These are phyloP conservation scores for Akanthomyces lecanii DNA, from an alignment of 2,329 filamentous ascomycete genomes.

Conservation along the genomic window DNA sequence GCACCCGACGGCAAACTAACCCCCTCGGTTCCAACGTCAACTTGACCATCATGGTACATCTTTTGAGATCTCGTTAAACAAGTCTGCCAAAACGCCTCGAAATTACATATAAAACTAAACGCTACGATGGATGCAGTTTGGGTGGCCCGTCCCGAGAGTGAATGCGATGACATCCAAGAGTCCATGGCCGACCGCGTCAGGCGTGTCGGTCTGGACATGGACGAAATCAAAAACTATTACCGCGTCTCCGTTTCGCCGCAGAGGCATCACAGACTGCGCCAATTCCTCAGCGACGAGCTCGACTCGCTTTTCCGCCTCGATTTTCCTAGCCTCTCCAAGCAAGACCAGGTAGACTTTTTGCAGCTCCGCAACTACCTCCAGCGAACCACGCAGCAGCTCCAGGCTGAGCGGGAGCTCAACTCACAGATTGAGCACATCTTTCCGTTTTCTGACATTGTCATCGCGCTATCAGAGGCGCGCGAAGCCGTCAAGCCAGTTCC, in stretches of 20 bases:
- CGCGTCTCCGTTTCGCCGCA: conserved; percentile 42
- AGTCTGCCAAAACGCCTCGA: background rate
- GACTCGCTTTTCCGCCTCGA: conserved; percentile 23
- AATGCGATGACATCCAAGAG: conserved; percentile 22
- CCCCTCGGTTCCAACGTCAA: background rate
- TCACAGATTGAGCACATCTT: conserved; percentile 37
- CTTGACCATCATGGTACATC: background rate
- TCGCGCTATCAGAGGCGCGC: conserved; percentile 44
- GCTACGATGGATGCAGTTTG: conserved; percentile 20
- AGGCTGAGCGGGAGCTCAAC: conserved; percentile 36
- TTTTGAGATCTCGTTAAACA: too few relatives aligned
- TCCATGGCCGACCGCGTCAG: conserved; percentile 39
- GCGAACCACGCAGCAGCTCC: conserved; percentile 33
- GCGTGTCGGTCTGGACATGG: conserved; percentile 41
- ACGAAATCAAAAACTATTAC: conserved; percentile 46
- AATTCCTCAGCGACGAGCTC: conserved; percentile 41
- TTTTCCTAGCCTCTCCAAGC: conserved; percentile 32
- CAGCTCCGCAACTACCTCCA: conserved; percentile 45
- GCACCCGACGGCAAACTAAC: background rate
- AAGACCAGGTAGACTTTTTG: conserved; percentile 46
- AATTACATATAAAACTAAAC: background rate
- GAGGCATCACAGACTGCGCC: conserved; percentile 35
- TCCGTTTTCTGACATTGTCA: conserved; percentile 40
- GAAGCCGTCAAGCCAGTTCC: conserved; percentile 41
- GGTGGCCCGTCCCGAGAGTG: conserved; percentile 18